Evolutionary conservation across 2,329 filamentous ascomycete species (phyloP), one percentile per base, ranked within the genome.

Genomic region (Coniochaeta sp.): DNA sequence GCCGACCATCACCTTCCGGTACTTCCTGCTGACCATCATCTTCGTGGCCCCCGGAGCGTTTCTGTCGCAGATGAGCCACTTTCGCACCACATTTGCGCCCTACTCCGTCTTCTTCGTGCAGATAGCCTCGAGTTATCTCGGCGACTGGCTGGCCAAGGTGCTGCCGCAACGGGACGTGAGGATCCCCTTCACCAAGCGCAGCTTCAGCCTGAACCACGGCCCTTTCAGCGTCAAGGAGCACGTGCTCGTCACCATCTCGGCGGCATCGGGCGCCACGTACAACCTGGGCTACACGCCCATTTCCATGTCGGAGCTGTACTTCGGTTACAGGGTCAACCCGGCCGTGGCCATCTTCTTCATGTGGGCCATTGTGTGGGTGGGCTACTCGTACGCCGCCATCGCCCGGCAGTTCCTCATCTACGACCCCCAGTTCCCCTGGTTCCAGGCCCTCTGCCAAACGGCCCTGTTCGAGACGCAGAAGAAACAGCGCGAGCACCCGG

Each of bases 101-200:
- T 84, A 82, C 59, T 81, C 79, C 0, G 73, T 83, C 47, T 82
- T 83, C 61, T 83, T 84, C 55, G 79, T 83, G 28, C 77, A 81
- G 57, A 78, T 82, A 48, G 77, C 77, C 0, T 77, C 72, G 46
- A 78, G 79, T 57, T 81, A 81, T 52, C 69, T 73, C 10, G 78
- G 78, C 1, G 66, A 72, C 28, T 78, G 77, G 64, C 68, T 81
- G 2, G 78, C 78, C 1, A 71, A 71, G 49, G 61, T 74, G 1
- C 63, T 82, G 1, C 79, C 79, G 1, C 64, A 67, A 1, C 75
- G 72, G 66, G 66, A 66, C 6, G 58, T 81, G 45, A 65, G 65
- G 3, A 52, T 80, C 3, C 78, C 78, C 0, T 69, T 76, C 18
- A 76, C 72, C 0, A 65, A 61, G 22, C 73, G 67, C 59, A 67